Conservation (phyloP, 1,284 basidiomycete species). For the Trichosporon inkin region DNA sequence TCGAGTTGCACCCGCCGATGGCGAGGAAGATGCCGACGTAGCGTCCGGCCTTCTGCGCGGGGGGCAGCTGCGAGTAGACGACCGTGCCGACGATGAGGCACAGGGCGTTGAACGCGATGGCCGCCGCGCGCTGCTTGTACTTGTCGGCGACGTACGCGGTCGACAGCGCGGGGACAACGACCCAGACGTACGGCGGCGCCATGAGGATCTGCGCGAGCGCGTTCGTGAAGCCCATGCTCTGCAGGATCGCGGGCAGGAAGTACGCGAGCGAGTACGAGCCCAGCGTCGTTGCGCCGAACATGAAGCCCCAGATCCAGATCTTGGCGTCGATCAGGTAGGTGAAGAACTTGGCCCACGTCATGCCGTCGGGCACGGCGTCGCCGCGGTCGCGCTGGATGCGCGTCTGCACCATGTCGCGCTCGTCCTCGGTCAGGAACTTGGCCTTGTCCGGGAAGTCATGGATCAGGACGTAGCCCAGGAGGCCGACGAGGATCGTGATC, state of each 20-base stretch:
- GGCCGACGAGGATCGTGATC: constrained; percentile 31
- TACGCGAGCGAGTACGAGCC: constrained; percentile 32
- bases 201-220: constrained; percentile 43
- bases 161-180: constrained; percentile 43
- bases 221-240: constrained; percentile 44
- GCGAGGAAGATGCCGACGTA: constrained; percentile 50
- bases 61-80: constrained; percentile 21
- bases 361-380: constrained; percentile 48
- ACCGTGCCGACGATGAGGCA: constrained; percentile 16
- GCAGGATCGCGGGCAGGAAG: constrained; percentile 52
- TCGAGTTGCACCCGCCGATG: constrained; percentile 39
- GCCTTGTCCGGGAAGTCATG: constrained; percentile 53
- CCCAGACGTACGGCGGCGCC: constrained; percentile 49
- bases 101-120: constrained; percentile 13
- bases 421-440: constrained; percentile 49
- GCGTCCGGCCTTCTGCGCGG: constrained; percentile 33
- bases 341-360: constrained; percentile 42
- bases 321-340: constrained; percentile 48
- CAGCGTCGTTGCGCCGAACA: constrained; percentile 40
- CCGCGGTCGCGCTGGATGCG: constrained; percentile 52
- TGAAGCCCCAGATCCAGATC: constrained; percentile 51
- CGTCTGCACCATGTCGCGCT: constrained; percentile 47
- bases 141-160: constrained; percentile 48
- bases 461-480: constrained; percentile 35
- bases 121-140: constrained; percentile 8